Conservation (phyloP, 345 rosid species). For the Moricandia arvensis region DNA sequence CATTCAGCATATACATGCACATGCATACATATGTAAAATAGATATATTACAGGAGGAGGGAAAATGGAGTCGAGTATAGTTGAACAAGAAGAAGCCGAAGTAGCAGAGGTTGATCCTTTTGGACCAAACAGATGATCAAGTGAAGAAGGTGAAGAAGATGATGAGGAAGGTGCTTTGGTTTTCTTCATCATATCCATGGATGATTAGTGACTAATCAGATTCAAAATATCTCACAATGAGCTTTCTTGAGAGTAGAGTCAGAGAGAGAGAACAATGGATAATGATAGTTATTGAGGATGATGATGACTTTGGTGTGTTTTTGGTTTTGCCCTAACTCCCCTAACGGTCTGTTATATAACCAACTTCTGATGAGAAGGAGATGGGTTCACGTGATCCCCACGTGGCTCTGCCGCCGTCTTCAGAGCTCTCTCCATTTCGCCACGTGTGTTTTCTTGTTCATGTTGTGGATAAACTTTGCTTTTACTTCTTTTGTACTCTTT, state of each 20-base stretch:
- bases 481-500: constrained; percentile 26
- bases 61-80: constrained; percentile 40
- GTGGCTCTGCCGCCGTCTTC: constrained; percentile 38
- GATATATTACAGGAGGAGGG: constrained; percentile 36
- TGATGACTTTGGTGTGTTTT: constrained; percentile 21
- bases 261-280: constrained; percentile 19
- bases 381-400: constrained; percentile 44
- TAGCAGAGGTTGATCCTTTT: constrained; percentile 29
- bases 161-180: constrained; percentile 15
- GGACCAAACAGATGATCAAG: constrained; percentile 36
- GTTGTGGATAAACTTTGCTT: constrained; percentile 38
- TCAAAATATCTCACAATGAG: neutral
- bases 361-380: constrained; percentile 34
- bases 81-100: constrained; percentile 34
- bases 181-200: constrained; percentile 31
- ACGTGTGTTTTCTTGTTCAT: constrained; percentile 24
- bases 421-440: constrained; percentile 2
- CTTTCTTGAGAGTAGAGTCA: neutral
- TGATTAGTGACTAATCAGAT: neutral
- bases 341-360: constrained; percentile 42
- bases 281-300: neutral
- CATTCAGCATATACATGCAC: neutral
- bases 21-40: neutral
- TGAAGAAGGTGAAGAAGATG: constrained; percentile 21
- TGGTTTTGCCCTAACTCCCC: constrained; percentile 36